Base-by-base conservation (phyloP, 2,329 filamentous ascomycete species). In the Fusarium sp. region DNA sequence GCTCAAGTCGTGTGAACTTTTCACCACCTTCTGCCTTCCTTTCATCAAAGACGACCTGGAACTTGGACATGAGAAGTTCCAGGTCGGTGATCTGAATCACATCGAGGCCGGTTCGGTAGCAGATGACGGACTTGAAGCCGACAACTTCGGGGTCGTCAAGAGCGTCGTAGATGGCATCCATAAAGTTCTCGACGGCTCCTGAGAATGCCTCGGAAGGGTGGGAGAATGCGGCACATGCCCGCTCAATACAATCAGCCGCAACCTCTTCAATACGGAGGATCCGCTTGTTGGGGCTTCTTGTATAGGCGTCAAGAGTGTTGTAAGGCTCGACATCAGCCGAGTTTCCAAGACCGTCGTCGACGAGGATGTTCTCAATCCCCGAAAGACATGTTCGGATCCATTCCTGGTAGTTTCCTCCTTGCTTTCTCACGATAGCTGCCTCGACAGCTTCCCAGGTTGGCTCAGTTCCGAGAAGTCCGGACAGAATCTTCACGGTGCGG, bases 81-180 rank as follows among this genome's bases (percentile, higher is more conserved):
- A 86, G 80, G 62, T 87, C 83, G 9, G 86, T 79, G n/a, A 77
- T 72, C 10, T 73, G 72, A 0, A 88, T 83, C 18, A 96, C 85
- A 42, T 89, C 88, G 7, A 95, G 85, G 0, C 94, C 94, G 0
- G 91, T 93, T 16, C 94, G 89, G 80, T 96, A 96, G 82, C 94
- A 96, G 64, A 97, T 90, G 58, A 95, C 90, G 1, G 91, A 93
- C 81, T 97, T 96, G 87, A 97, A 97, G 3, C 89, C 94, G 1
- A 90, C 93, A 2, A 97, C 91, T 20, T 91, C 87, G 0, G 89
- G 84, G 50, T 96, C 91, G 0, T 86, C 83, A 29, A 95, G 85
- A 4, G 89, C 87, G 2, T 85, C 81, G 13, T 83, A 79, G 38
- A 96, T 91, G 14, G 82, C 79, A 2, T 80, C 76, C 13, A 86